phyloP scores from a whole-genome alignment of 352 stramenopile species.

The Phytophthora pluvialis region DNA sequence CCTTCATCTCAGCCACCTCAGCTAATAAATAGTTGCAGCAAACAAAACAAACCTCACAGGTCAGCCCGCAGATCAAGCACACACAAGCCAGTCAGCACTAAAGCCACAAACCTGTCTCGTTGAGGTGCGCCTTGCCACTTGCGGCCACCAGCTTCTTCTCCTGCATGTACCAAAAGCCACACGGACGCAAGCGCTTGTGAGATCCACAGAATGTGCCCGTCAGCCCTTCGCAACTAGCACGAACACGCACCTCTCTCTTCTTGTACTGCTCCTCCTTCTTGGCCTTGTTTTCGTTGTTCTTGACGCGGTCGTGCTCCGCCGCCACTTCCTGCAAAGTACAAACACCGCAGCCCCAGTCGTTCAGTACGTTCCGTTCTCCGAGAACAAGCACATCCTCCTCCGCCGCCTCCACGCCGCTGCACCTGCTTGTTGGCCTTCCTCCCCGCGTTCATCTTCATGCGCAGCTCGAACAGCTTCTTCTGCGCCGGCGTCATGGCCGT shows the following conservation, averaged over 20 bases:
- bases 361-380: not conserved
- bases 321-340: conserved; percentile 60
- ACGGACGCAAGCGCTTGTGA: not conserved
- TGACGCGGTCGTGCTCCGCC: conserved; percentile 70
- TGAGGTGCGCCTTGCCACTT: conserved; percentile 61
- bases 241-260: conserved; percentile 50
- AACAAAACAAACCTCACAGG: not conserved
- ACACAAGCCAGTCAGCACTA: not conserved
- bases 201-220: not conserved
- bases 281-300: conserved; percentile 70
- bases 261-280: conserved; percentile 65
- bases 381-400: not conserved
- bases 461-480: conserved; percentile 84
- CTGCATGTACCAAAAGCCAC: conserved; percentile 24
- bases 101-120: conserved; percentile 59
- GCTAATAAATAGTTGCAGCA: conserved; percentile 32
- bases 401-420: not conserved
- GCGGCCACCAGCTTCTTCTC: conserved; percentile 56
- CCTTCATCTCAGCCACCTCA: conserved; percentile 57
- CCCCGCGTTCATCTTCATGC: conserved; percentile 86
- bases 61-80: not conserved
- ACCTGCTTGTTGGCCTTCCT: conserved; percentile 85
- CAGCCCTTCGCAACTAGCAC: not conserved
- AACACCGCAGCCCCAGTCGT: not conserved
- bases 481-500: conserved; percentile 78